Evolutionary conservation across 257 asterid species (phyloP), one percentile per base, ranked within the genome.

Genomic region (Asclepias syriaca): DNA sequence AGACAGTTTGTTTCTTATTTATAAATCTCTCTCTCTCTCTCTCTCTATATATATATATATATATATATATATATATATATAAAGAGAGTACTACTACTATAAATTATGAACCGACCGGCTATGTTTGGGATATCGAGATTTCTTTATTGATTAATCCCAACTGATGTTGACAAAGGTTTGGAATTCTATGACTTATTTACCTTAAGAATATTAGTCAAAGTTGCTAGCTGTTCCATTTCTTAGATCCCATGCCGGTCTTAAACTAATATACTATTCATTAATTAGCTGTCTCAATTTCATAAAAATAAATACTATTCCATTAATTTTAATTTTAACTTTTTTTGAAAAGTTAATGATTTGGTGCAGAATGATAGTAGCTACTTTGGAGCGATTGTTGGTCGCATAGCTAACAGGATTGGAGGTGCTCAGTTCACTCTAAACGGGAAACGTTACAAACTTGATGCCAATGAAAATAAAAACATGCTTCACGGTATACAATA

Each of bases 361-460:
- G 64, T 61, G 75, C 85, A 91, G 98, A 88, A 90, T 19, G 92
- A 85, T 61, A 76, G 80, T 0, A 5, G 73, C 45, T 59, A 81
- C 71, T 89, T 91, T 43, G 98, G 98, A 77, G 92, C 97, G 60
- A 64, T 85, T 15, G 90, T 89, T 54, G 98, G 97, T 27, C 81
- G 98, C 2, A 95, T 93, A 21, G 97, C 96, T 29, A 90, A 93
- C 74, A 86, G 97, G 70, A 93, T 90, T 59, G 89, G 79, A 8
- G 97, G 96, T 60, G 97, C 97, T 59, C 76, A 80, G 66, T 94
- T 94, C 64, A 79, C 86, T 56, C 77, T 94, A 43, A 88, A 91
- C 60, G 96, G 97, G 22, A 80, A 75, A 0, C 81, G 27, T 24
- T 93, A 91, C 55, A 85, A 89, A 70, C 92, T 89, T 32, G 80